A percentile compares a stretch with the other conserved stretches of the same genome.
Conservation (phyloP, 1,139 yeast genomes). For the Saccharomyces hybrid region DNA sequence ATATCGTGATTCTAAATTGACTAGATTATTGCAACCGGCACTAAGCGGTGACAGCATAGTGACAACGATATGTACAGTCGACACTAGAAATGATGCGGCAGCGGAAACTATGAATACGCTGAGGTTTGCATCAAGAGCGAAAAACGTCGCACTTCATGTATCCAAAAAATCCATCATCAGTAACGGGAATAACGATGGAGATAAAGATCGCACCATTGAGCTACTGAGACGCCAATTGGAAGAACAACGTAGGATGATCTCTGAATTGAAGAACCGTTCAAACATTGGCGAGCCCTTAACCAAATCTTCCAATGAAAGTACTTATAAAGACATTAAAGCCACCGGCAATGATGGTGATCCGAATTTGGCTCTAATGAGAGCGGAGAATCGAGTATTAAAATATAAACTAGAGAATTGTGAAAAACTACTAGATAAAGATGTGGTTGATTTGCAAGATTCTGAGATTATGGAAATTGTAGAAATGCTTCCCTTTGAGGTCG, state of each 20-base stretch:
- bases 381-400: conserved; percentile 27
- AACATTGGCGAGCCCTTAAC: background rate
- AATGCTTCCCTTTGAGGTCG: conserved; percentile 26
- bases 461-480: conserved; percentile 24
- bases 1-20: conserved; percentile 84
- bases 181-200: conserved; percentile 21
- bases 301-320: background rate
- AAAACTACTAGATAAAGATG: conserved; percentile 23
- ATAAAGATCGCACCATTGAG: conserved; percentile 41
- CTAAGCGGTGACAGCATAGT: conserved; percentile 80
- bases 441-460: conserved; percentile 19
- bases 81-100: conserved; percentile 46
- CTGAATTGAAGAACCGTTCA: conserved; percentile 14
- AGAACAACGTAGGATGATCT: conserved; percentile 34
- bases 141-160: conserved; percentile 68
- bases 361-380: conserved; percentile 10
- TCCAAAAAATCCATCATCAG: conserved; percentile 37
- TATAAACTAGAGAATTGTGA: conserved; percentile 33
- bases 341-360: conserved; percentile 4
- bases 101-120: conserved; percentile 83
- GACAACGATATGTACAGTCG: conserved; percentile 81
- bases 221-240: conserved; percentile 37
- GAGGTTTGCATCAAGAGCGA: conserved; percentile 89
- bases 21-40: conserved; percentile 84
- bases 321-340: conserved; percentile 3